Evolutionary conservation across 2,329 filamentous ascomycete species (phyloP).

Genomic region (Diaporthe sp.): DNA sequence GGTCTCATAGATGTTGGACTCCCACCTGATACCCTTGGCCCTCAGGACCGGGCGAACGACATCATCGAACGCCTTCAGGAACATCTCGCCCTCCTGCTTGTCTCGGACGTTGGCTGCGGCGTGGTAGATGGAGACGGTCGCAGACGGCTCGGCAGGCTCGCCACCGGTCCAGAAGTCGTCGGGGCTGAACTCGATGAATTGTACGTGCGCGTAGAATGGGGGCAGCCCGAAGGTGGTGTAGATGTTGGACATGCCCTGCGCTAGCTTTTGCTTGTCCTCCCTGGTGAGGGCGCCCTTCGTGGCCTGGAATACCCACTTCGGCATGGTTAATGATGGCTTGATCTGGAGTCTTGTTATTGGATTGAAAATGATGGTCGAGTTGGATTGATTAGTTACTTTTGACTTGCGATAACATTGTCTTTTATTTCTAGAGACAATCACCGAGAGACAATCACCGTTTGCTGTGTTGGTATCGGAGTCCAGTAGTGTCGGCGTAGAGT

Average conservation of each 20-base stretch:
- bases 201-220: background rate
- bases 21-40: background rate
- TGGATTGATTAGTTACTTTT: background rate
- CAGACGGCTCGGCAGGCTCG: background rate
- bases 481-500: background rate
- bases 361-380: background rate
- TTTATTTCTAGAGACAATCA: background rate
- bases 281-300: background rate
- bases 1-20: background rate
- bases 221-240: background rate
- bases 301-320: background rate
- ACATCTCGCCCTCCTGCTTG: background rate
- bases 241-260: background rate
- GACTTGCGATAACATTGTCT: background rate
- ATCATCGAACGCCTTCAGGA: background rate
- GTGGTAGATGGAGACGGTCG: slow-evolving; percentile 3
- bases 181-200: background rate
- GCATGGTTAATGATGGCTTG: background rate
- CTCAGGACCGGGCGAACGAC: background rate
- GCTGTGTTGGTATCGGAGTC: background rate
- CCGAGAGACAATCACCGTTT: background rate
- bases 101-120: background rate
- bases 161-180: background rate
- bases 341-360: background rate
- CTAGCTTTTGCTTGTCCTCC: background rate